Percentiles rank a stretch among this genome's conserved stretches.
Conservation (phyloP, 176 grass and related monocot species). For the Aegilops longissima region DNA sequence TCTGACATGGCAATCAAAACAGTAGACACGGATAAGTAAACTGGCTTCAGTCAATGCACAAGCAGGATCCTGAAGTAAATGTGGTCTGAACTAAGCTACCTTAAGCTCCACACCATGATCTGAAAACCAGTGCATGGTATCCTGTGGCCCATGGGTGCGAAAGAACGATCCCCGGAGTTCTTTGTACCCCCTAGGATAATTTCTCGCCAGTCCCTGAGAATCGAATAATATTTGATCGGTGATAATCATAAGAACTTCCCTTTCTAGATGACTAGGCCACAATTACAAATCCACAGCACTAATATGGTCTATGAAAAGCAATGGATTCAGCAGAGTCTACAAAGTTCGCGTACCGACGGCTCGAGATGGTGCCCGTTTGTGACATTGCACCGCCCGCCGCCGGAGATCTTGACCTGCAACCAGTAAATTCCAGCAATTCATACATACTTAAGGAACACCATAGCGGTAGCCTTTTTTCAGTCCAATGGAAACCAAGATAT, state of each 20-base stretch:
- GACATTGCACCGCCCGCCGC: conserved; percentile 91
- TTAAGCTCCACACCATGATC: conserved; percentile 87
- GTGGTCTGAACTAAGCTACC: conserved; percentile 39
- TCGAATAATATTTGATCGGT: not conserved
- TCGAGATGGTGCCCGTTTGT: conserved; percentile 88
- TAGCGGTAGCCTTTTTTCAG: not conserved
- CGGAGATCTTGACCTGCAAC: conserved; percentile 79
- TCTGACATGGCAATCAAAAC: conserved; percentile 33
- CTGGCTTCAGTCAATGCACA: not conserved
- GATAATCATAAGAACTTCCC: no score
- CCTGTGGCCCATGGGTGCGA: conserved; percentile 62
- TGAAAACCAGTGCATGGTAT: conserved; percentile 84
- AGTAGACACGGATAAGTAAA: conserved; percentile 9
- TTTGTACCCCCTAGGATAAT: conserved; percentile 89
- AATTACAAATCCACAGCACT: not conserved
- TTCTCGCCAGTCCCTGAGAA: conserved; percentile 53
- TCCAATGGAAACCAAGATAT: not conserved
- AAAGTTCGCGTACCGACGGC: conserved; percentile 28
- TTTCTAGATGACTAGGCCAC: not conserved
- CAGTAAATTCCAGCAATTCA: not conserved
- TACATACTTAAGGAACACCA: not conserved
- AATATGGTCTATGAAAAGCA: no score
- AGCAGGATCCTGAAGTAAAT: not conserved
- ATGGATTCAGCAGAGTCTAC: not conserved
- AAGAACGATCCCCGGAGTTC: conserved; percentile 88